Base-by-base conservation (phyloP, 2,329 filamentous ascomycete species). In the Diaporthe aspalathi region DNA sequence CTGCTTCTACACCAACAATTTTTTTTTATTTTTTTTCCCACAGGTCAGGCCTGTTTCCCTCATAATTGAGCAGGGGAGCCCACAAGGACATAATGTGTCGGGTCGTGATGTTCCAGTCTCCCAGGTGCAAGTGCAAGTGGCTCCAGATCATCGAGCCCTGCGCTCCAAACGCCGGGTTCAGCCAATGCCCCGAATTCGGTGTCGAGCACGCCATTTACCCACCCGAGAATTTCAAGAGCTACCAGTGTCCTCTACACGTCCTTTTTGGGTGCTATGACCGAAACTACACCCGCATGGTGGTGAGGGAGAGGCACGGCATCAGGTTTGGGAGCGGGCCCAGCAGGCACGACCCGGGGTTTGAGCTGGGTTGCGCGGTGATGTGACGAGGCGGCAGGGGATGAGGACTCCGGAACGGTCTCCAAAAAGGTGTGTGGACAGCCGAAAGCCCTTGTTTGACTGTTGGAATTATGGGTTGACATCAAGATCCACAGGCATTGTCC, bases 41-140 rank as follows among this genome's bases (percentile, higher is more conserved):
- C 35, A 38, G 35, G 35, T n/a, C 35, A 7, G 11, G 16, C 4
- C 22, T 11, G 40, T 17, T 27, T n/a, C 14, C 7, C n/a, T 22
- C 38, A 35, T 9, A 35, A 38, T 6, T 1, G 7, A 14, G 12
- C 14, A 11, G 17, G 6, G n/a, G 52, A 20, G n/a, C 1, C 5
- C 2, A 9, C 17, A 8, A 45, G 35, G 5, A 56, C 29, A 24
- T 1, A 57, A 88, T 89, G 87, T 89, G 87, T 77, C 74, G 76
- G 22, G 81, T 84, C n/a, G 83, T 80, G 32, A 84, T 85, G 78
- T 87, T 83, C 78, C 80, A 81, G 71, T 84, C 87, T 77, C 83
- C 82, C 63, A 75, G 74, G 71, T 89, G 87, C 82, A 79, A 80
- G 14, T 87, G 88, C 81, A 83, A 81, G 74, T 90, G 87, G 87